Base-by-base conservation (phyloP, 2,329 filamentous ascomycete genomes). In the Scorias spongiosa region DNA sequence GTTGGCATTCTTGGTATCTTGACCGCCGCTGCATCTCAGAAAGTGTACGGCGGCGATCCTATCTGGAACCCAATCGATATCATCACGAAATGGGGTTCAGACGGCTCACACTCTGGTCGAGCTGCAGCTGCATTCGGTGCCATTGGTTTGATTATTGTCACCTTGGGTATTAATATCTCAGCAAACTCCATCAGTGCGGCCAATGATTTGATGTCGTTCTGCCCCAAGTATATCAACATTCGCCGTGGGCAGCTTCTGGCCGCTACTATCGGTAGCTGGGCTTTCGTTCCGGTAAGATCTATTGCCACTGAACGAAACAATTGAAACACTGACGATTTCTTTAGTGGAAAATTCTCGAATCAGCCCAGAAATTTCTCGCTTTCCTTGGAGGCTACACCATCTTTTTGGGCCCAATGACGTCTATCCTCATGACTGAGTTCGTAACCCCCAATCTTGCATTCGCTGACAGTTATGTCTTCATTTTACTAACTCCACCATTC, bases 351-450 rank as follows among this genome's bases (percentile, higher is more conserved):
- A 61, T 62, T 38, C 55, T 62, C 8, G 55, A 54, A 3, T 59
- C 55, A 1, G 57, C 58, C 6, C 52, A 54, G 7, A 60, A 57
- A 41, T 63, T 64, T 50, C 52, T 64, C 15, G 50, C 56, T 34
- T 63, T 64, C 53, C 78, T 84, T 68, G 68, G 71, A 37, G 78
- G 77, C 0, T 80, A 80, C 58, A 72, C 73, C 2, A 68, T 81
- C 38, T 81, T 82, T 59, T 62, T 82, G 1, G 76, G 74, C 0
- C 76, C 77, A 0, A 75, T 81, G 49, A 74, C 74, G 0, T 69
- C 71, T 0, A 75, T 80, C 48, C 70, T 80, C 62, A 65, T 71
- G 0, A 67, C 67, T 10, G 76, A 80, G 52, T 53, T 43, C 18
- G 48, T 44, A n/a, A 8, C 29, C 15, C 18, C 15, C 14, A 14